These are phyloP conservation scores for Acrasis kona DNA, from an alignment of 78 protist genomes.

Conservation along the genomic window DNA sequence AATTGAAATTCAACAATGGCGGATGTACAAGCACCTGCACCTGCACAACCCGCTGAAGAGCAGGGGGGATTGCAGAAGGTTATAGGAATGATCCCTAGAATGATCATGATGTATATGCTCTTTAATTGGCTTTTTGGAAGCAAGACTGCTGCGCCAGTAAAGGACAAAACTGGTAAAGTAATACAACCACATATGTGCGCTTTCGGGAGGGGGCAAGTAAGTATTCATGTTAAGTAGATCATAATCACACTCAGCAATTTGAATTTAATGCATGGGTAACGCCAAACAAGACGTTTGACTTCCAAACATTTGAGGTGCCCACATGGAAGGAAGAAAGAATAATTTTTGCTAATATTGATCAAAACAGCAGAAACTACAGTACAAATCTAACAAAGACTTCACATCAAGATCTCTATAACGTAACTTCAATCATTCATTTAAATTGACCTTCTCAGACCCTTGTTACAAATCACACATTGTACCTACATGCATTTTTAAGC, in stretches of 20 bases:
- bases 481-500: neutral
- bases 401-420: neutral
- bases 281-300: neutral
- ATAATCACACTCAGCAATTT: neutral
- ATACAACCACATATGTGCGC: neutral
- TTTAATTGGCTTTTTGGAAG: neutral
- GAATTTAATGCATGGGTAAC: neutral
- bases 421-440: neutral
- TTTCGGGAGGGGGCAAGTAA: neutral
- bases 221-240: neutral
- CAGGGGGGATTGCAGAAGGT: too few species aligned
- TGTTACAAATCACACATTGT: neutral
- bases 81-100: too few species aligned
- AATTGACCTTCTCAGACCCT: neutral
- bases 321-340: neutral
- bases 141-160: neutral
- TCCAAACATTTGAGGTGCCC: neutral
- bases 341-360: neutral
- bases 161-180: neutral
- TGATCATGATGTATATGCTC: neutral
- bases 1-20: too few species aligned
- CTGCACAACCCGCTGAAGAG: too few species aligned
- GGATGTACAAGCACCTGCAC: too few species aligned
- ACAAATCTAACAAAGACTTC: neutral
- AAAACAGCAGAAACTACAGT: neutral